A percentile compares a stretch with the other conserved stretches of the same genome.
Evolutionary conservation across 148 eudicot species (phyloP).

Genomic region (Nepenthes mirabilis): DNA sequence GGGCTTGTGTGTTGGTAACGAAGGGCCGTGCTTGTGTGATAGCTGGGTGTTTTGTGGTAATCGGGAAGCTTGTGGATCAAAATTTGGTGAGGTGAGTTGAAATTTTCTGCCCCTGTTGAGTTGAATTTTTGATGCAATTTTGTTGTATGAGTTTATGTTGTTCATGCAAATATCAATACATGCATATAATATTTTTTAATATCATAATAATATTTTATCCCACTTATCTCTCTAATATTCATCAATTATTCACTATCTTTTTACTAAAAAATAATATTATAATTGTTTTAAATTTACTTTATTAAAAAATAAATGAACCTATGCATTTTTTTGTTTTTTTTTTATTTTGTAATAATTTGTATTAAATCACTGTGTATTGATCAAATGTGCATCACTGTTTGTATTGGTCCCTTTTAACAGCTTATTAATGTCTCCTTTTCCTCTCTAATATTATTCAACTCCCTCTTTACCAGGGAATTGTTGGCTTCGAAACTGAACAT

Average conservation of each 20-base stretch:
- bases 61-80: conserved; percentile 40
- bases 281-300: neutral
- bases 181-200: too few relatives aligned
- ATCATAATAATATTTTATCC: too few relatives aligned
- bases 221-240: too few relatives aligned
- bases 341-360: too few relatives aligned
- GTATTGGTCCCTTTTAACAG: neutral
- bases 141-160: neutral
- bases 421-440: neutral
- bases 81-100: conserved; percentile 57
- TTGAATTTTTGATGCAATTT: neutral
- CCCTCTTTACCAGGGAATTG: conserved; percentile 49
- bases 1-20: conserved; percentile 45
- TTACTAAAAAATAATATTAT: neutral
- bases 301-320: too few relatives aligned
- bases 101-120: neutral
- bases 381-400: too few relatives aligned
- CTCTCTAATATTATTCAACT: conserved; percentile 3
- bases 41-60: conserved; percentile 76
- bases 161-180: too few relatives aligned
- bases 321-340: too few relatives aligned
- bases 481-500: conserved; percentile 66
- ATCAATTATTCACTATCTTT: too few relatives aligned
- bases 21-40: conserved; percentile 73
- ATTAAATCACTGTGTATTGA: too few relatives aligned